These are phyloP conservation scores for Taxillus chinensis DNA, from an alignment of 164 flowering plant genomes.

Conservation along the genomic window DNA sequence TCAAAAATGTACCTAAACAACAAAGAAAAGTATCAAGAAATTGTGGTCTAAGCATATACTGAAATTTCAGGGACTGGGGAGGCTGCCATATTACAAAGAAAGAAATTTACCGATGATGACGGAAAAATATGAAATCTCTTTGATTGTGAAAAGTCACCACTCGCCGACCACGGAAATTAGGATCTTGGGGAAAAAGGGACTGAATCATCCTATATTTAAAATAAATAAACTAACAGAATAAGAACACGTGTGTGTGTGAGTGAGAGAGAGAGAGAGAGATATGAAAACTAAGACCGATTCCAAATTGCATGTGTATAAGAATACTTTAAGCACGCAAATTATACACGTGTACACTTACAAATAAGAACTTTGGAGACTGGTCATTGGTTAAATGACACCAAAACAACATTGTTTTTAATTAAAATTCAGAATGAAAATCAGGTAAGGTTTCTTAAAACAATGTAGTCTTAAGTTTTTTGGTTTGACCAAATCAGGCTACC, in stretches of 20 bases:
- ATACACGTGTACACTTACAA: no score
- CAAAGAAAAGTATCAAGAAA: not conserved
- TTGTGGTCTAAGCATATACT: not conserved
- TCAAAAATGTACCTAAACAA: slow-evolving; percentile 66
- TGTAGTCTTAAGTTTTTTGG: no score
- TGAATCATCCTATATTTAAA: slow-evolving; percentile 52
- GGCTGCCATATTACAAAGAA: not conserved
- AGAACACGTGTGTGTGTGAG: not conserved
- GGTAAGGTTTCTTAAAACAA: no score
- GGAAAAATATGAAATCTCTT: slow-evolving; percentile 87
- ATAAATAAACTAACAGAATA: not conserved
- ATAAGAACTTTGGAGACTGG: no score
- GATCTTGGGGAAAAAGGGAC: slow-evolving; percentile 81
- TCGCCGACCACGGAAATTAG: slow-evolving; percentile 77
- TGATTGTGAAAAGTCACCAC: slow-evolving; percentile 96
- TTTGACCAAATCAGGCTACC: no score
- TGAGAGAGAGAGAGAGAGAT: not conserved
- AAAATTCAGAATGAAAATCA: not conserved
- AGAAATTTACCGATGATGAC: slow-evolving; percentile 73
- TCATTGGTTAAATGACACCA: no score
- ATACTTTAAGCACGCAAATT: no score
- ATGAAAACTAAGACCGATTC: not conserved
- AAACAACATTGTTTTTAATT: not conserved
- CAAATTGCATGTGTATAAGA: no score
- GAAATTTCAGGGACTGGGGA: not conserved